Evolutionary conservation across 495 filamentous ascomycete species (phyloP).

Genomic region (Letharia lupina): DNA sequence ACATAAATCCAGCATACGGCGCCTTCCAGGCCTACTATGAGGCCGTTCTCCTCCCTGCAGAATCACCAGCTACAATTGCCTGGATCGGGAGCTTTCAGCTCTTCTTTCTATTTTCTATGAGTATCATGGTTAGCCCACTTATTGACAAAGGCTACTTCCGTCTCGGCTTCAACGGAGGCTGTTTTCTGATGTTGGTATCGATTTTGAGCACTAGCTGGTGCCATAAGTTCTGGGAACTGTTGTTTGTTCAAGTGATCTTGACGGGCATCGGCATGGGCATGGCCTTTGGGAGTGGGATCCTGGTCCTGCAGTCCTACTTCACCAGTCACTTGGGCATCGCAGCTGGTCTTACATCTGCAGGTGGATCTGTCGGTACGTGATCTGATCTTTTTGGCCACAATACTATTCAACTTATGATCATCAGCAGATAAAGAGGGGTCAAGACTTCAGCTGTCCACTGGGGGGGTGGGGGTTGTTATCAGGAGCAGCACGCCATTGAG

Average conservation of each 20-base stretch:
- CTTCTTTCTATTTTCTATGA: conserved; percentile 30
- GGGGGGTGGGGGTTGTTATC: no score
- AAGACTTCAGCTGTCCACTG: no score
- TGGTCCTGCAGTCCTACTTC: conserved; percentile 3
- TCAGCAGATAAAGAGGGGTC: no score
- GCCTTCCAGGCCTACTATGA: conserved; percentile 38
- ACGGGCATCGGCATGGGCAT: conserved; percentile 65
- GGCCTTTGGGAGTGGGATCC: conserved; percentile 55
- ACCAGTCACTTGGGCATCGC: background rate
- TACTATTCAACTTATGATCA: no score
- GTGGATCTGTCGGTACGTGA: no score
- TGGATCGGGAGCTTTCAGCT: conserved; percentile 42
- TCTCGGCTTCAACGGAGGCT: conserved; percentile 40
- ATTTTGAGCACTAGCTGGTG: conserved; percentile 62
- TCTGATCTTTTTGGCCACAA: no score
- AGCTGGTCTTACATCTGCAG: background rate
- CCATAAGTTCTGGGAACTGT: conserved; percentile 59
- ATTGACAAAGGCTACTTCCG: conserved; percentile 25
- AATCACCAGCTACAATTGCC: conserved; percentile 37
- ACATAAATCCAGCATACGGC: conserved; percentile 8
- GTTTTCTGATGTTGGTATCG: conserved; percentile 48
- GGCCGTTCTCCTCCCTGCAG: conserved; percentile 24
- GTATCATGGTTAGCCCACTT: conserved; percentile 29
- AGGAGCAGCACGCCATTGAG: no score
- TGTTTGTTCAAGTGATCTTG: conserved; percentile 68